Evolutionary conservation across 2,329 filamentous ascomycete species (phyloP).

Genomic region (Triangularia verruculosa): DNA sequence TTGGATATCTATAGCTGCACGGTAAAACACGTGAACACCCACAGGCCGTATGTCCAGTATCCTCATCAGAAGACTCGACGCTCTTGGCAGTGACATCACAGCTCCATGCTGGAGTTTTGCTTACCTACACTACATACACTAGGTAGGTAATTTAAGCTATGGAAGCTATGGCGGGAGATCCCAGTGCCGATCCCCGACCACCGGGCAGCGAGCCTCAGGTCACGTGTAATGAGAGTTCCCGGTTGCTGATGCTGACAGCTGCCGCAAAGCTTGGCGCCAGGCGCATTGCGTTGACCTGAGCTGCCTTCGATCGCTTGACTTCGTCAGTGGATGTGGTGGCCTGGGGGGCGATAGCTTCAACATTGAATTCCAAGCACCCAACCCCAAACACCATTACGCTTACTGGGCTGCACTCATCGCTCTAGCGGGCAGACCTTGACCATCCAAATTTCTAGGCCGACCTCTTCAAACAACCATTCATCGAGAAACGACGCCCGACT

Average conservation of each 20-base stretch:
- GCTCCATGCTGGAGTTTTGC: neutral
- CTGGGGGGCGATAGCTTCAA: neutral
- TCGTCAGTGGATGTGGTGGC: neutral
- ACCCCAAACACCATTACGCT: neutral
- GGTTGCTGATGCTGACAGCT: neutral
- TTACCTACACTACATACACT: too few species aligned
- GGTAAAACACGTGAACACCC: too few species aligned
- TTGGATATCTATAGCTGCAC: too few species aligned
- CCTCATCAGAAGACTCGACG: too few species aligned
- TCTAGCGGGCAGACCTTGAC: neutral
- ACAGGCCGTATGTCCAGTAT: too few species aligned
- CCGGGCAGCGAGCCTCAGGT: neutral
- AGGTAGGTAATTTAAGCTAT: too few species aligned
- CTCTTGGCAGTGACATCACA: conserved; percentile 12
- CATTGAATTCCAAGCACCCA: neutral
- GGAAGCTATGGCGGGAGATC: neutral
- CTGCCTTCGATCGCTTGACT: conserved; percentile 24
- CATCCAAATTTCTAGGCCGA: neutral
- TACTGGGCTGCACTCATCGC: neutral
- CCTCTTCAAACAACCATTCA: neutral
- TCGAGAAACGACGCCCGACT: neutral
- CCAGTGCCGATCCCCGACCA: neutral
- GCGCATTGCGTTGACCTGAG: conserved; percentile 29
- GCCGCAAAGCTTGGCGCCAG: conserved; percentile 3
- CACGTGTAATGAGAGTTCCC: conserved; percentile 14